phyloP scores from a whole-genome alignment of 2,329 filamentous ascomycete genomes.

The Aspergillus cejpii region DNA sequence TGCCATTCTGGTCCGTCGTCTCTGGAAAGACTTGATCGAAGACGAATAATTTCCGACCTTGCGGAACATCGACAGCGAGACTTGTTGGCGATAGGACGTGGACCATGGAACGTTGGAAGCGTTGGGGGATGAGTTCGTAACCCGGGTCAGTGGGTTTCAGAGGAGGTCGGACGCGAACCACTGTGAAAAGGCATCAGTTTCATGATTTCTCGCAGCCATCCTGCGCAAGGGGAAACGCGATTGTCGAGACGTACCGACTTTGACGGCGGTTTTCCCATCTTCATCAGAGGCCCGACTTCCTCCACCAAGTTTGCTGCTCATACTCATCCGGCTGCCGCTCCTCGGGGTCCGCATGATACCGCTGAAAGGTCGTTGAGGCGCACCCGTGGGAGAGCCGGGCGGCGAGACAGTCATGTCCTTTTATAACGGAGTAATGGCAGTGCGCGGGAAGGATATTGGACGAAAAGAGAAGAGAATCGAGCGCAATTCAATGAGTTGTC shows the following conservation, averaged over 20 bases:
- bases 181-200: slow-evolving; percentile 44
- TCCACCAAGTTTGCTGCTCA: slow-evolving; percentile 63
- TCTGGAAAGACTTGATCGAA: slow-evolving; percentile 92
- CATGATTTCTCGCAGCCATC: not conserved
- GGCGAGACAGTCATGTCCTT: slow-evolving; percentile 60
- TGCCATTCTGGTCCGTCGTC: slow-evolving; percentile 73
- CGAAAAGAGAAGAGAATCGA: not conserved
- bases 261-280: slow-evolving; percentile 82
- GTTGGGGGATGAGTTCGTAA: slow-evolving; percentile 88
- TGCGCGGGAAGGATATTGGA: slow-evolving; percentile 5
- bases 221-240: not conserved
- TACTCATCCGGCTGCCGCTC: slow-evolving; percentile 80
- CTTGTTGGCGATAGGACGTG: slow-evolving; percentile 81
- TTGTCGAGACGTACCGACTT: slow-evolving; percentile 88
- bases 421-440: slow-evolving; percentile 6
- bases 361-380: slow-evolving; percentile 66
- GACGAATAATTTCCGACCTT: slow-evolving; percentile 89
- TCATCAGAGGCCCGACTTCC: slow-evolving; percentile 84
- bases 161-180: slow-evolving; percentile 85
- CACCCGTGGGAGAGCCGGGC: slow-evolving; percentile 57
- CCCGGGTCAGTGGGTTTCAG: slow-evolving; percentile 78
- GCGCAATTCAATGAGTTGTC: not conserved
- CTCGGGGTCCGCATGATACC: slow-evolving; percentile 69
- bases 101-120: slow-evolving; percentile 88
- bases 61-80: slow-evolving; percentile 79